A percentile compares a stretch with the other conserved stretches of the same genome.
Evolutionary conservation across 2,329 filamentous ascomycete genomes (phyloP).

Genomic region (Fusarium haematococcum): DNA sequence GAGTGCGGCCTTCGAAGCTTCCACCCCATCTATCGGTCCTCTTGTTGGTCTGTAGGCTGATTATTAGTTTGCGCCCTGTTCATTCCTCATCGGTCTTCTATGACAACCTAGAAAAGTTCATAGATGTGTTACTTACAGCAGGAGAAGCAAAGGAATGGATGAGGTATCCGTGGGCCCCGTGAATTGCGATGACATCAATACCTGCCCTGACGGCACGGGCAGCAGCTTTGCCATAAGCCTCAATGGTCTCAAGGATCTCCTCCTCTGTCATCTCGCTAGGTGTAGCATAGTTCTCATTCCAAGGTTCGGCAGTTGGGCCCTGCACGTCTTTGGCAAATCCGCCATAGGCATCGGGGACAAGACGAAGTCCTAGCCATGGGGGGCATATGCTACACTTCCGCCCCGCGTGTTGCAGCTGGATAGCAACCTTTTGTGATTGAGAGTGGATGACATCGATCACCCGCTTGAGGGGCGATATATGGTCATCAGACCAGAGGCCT

Average conservation of each 20-base stretch:
- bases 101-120: background rate
- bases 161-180: background rate
- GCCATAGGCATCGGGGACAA: background rate
- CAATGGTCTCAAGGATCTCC: background rate
- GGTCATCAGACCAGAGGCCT: background rate
- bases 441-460: background rate
- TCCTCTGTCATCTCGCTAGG: background rate
- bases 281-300: background rate
- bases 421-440: background rate
- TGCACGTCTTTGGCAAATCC: background rate
- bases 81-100: background rate
- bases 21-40: constrained; percentile 68
- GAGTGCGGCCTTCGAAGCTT: constrained; percentile 60
- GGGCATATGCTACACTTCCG: background rate
- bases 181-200: background rate
- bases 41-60: constrained; percentile 50
- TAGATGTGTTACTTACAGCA: background rate
- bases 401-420: background rate
- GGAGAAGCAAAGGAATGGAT: background rate
- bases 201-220: background rate
- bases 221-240: background rate
- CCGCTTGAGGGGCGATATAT: background rate
- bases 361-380: background rate
- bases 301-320: background rate
- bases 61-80: background rate